phyloP scores from a whole-genome alignment of 1,284 basidiomycete species.

The Austropuccinia psidii region DNA sequence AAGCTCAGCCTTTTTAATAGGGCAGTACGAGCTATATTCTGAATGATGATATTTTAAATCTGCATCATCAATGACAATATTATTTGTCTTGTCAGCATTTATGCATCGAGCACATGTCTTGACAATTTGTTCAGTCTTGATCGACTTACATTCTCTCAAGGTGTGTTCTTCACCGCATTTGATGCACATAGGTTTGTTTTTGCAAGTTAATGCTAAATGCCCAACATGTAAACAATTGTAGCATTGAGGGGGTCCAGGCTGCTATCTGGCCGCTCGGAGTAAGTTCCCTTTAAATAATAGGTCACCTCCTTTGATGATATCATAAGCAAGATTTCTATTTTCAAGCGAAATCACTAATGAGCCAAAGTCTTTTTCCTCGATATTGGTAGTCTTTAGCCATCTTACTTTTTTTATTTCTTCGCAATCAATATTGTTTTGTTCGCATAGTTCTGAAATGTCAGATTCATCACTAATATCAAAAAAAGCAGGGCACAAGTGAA shows the following conservation, averaged over 20 bases:
- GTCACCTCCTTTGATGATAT: background rate
- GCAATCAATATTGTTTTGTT: background rate
- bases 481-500: too few relatives aligned
- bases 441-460: background rate
- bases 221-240: background rate
- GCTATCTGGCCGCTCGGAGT: background rate
- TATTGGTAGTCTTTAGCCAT: background rate
- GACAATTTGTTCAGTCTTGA: too few relatives aligned
- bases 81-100: too few relatives aligned
- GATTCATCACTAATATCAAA: too few relatives aligned
- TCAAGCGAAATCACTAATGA: background rate
- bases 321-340: background rate
- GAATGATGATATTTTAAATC: too few relatives aligned
- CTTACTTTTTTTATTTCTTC: slow-evolving; percentile 3
- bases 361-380: background rate
- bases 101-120: too few relatives aligned
- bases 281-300: background rate
- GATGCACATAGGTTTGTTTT: background rate
- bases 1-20: too few relatives aligned
- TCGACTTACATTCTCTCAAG: background rate
- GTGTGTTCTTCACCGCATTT: background rate
- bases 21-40: too few relatives aligned
- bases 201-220: background rate
- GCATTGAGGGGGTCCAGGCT: background rate
- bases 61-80: too few relatives aligned